These are phyloP conservation scores for Sporothrix dimorphospora DNA, from an alignment of 2,329 filamentous ascomycete genomes.

Conservation along the genomic window DNA sequence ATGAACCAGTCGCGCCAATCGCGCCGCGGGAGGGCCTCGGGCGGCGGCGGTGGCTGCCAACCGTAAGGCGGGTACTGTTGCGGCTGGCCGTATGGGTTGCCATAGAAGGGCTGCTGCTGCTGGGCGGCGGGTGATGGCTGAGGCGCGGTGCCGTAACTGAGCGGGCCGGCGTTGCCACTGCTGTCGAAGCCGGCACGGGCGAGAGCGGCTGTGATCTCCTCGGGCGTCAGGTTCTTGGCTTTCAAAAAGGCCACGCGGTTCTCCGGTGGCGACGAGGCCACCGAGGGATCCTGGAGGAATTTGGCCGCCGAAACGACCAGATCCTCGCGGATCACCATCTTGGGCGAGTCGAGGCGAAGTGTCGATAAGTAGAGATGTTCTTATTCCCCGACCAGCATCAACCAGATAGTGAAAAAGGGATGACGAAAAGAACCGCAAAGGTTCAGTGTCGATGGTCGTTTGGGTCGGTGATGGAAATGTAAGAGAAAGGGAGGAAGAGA, in stretches of 20 bases:
- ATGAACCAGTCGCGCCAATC: constrained; percentile 99
- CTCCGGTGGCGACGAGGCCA: constrained; percentile 85
- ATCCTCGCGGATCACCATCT: constrained; percentile 90
- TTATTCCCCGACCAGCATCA: not conserved
- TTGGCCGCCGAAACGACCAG: constrained; percentile 76
- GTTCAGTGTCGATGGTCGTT: not conserved
- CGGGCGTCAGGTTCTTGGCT: constrained; percentile 95
- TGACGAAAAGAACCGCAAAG: not conserved
- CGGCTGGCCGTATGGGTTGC: constrained; percentile 47
- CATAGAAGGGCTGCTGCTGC: constrained; percentile 51
- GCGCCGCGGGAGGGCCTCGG: constrained; percentile 68
- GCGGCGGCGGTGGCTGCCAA: constrained; percentile 58
- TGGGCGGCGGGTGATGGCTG: constrained; percentile 13
- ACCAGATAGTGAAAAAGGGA: not conserved
- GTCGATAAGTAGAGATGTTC: not conserved
- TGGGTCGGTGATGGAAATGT: not conserved
- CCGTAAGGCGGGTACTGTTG: constrained; percentile 55
- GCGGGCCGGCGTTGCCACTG: constrained; percentile 41
- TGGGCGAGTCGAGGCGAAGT: not conserved
- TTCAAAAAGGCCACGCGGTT: constrained; percentile 91
- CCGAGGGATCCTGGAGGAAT: constrained; percentile 94
- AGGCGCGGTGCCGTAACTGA: constrained; percentile 32
- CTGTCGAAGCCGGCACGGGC: constrained; percentile 68
- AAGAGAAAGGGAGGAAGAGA: not conserved
- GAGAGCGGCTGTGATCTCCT: constrained; percentile 87